These are phyloP conservation scores for Fragaria ananassa DNA, from an alignment of 306 rosid species.

Conservation along the genomic window DNA sequence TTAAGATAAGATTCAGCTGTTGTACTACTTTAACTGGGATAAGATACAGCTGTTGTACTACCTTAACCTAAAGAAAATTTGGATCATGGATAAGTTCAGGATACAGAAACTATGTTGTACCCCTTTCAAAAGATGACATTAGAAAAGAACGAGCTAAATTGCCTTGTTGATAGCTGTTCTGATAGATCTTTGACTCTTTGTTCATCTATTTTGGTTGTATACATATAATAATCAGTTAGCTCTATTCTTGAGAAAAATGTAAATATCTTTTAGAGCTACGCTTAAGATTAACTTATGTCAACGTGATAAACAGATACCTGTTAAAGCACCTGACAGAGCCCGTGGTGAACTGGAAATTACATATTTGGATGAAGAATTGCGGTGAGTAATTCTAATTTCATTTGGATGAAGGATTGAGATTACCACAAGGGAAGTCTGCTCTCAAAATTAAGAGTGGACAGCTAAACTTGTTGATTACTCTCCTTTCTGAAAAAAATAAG, in stretches of 20 bases:
- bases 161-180: not conserved
- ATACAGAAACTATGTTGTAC: not conserved
- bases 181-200: not conserved
- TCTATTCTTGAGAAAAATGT: not conserved
- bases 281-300: slow-evolving; percentile 5
- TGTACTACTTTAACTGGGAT: no score
- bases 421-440: not conserved
- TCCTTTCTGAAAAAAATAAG: not conserved
- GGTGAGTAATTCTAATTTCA: slow-evolving; percentile 47
- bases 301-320: slow-evolving; percentile 58
- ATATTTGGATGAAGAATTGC: slow-evolving; percentile 78
- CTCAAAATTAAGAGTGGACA: not conserved
- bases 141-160: not conserved
- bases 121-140: not conserved
- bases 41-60: no score
- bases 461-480: not conserved
- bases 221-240: not conserved
- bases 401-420: slow-evolving; percentile 5
- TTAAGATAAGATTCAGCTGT: no score
- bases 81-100: slow-evolving; percentile 1
- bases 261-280: not conserved
- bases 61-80: not conserved
- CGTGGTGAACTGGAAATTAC: slow-evolving; percentile 88
- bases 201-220: not conserved
- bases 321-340: slow-evolving; percentile 87